phyloP scores from a whole-genome alignment of 768 basidiomycete species.

The Auriscalpium vulgare region DNA sequence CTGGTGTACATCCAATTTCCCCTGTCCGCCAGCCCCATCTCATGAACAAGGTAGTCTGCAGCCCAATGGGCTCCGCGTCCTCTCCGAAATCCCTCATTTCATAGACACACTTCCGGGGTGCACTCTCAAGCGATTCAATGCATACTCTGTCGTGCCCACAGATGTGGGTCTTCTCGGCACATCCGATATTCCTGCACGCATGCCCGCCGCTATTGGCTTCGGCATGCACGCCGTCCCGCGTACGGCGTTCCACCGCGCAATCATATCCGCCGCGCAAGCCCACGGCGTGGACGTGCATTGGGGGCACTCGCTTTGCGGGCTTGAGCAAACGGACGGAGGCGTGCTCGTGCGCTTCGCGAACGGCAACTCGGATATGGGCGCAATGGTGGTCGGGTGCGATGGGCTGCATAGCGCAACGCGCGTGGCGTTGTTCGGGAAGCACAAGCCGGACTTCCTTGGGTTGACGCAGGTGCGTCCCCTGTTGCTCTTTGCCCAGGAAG shows the following conservation, averaged over 20 bases:
- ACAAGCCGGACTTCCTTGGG: constrained; percentile 30
- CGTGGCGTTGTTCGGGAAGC: constrained; percentile 28
- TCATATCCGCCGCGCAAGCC: constrained; percentile 24
- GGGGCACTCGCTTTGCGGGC: constrained; percentile 23
- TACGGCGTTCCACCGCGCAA: constrained; percentile 22
- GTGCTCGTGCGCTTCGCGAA: constrained; percentile 30
- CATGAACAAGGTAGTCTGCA: constrained; percentile 7
- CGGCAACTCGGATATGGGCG: constrained; percentile 27
- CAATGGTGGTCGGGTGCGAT: constrained; percentile 37
- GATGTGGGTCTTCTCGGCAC: constrained; percentile 23
- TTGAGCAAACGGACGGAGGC: constrained; percentile 23
- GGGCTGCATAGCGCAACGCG: constrained; percentile 37
- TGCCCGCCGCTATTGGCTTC: constrained; percentile 19
- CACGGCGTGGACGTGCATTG: constrained; percentile 28
- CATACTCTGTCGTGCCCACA: constrained; percentile 14
- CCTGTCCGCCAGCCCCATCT: neutral
- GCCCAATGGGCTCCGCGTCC: constrained; percentile 11
- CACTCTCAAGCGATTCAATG: neutral
- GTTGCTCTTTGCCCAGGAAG: neutral
- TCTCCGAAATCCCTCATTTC: constrained; percentile 7
- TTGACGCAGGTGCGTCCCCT: constrained; percentile 26
- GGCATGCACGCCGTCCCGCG: constrained; percentile 26
- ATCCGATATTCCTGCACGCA: constrained; percentile 16
- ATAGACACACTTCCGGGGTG: constrained; percentile 3
- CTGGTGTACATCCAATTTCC: constrained; percentile 5